Evolutionary conservation across 352 stramenopile genomes (phyloP), one percentile per base, ranked within the genome.

Genomic region (Phytophthora niederhauseri): DNA sequence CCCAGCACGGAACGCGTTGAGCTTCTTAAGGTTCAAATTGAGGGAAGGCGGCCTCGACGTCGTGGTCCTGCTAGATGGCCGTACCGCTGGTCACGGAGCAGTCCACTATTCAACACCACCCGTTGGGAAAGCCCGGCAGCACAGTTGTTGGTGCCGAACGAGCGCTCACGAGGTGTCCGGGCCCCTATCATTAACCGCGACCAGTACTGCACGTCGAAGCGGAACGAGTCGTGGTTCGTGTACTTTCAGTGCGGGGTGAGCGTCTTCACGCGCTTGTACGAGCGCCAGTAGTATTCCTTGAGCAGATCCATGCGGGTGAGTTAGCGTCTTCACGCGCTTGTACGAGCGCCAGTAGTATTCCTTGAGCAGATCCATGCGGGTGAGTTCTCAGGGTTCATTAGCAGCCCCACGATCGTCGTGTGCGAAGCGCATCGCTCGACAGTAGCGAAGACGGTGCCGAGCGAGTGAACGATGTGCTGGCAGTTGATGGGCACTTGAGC

Each of bases 271-370:
- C 94, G 93, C 68, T 98, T 91, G 77, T 99, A 98, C 52, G 89
- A 89, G 70, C 98, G 92, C 94, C 94, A 98, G 83, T 99, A 99
- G 75, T 97, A 99, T n/a, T 94, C 73, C 70, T 98, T 97, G 46
- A 98, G 77, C 41, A 91, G 76, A 6, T 96, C 61, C n/a, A 98
- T 91, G 4, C 7, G 94, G 88, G 94, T 98, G 46, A 97, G 85
- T 75, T 98, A n/a, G n/a, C n/a, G n/a, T n/a, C n/a, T n/a, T n/a
- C 26, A 98, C 82, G 66, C 94, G 93, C 68, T 98, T 91, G 77
- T 99, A 98, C 52, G 89, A 89, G 70, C 98, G 92, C 94, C 94
- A 98, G 83, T 99, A 99, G 75, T 97, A 99, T n/a, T 94, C 73
- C 70, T 98, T 97, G 46, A 98, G 77, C 41, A 91, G 76, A 6